Evolutionary conservation across 768 basidiomycete genomes (phyloP).

Genomic region (Cubamyces lactineus): DNA sequence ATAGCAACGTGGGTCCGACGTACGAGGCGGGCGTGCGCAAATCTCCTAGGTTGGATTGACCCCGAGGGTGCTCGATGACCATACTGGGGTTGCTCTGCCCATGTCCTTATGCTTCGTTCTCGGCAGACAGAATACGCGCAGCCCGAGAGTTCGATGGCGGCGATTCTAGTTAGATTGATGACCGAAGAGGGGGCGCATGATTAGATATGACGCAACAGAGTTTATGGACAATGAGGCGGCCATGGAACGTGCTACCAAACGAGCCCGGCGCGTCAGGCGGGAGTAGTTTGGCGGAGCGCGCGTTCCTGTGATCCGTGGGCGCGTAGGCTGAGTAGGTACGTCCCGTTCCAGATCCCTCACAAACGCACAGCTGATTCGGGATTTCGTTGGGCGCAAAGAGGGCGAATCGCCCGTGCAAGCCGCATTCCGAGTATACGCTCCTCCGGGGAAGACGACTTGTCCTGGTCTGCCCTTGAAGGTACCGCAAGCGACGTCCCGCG

Average conservation of each 20-base stretch:
- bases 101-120: slow-evolving; percentile 16
- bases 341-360: slow-evolving; percentile 3
- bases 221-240: slow-evolving; percentile 8
- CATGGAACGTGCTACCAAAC: slow-evolving; percentile 29
- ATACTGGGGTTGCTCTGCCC: slow-evolving; percentile 24
- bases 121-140: slow-evolving; percentile 19
- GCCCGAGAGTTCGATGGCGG: slow-evolving; percentile 26
- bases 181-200: slow-evolving; percentile 19
- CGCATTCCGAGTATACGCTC: not conserved
- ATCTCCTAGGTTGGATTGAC: slow-evolving; percentile 17
- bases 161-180: slow-evolving; percentile 32
- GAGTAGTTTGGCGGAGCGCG: slow-evolving; percentile 21
- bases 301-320: slow-evolving; percentile 24
- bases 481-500: slow-evolving; percentile 14
- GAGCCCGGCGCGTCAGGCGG: slow-evolving; percentile 21
- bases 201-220: slow-evolving; percentile 22
- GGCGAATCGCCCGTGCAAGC: too few species aligned
- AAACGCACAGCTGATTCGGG: slow-evolving; percentile 11
- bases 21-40: slow-evolving; percentile 12
- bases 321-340: slow-evolving; percentile 11
- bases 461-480: slow-evolving; percentile 19
- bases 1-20: slow-evolving; percentile 21
- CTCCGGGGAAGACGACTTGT: slow-evolving; percentile 13
- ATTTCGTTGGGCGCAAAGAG: not conserved
- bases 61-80: slow-evolving; percentile 20